Conservation (phyloP, 2,329 filamentous ascomycete genomes). For the Hymenoscyphus fructigenus region DNA sequence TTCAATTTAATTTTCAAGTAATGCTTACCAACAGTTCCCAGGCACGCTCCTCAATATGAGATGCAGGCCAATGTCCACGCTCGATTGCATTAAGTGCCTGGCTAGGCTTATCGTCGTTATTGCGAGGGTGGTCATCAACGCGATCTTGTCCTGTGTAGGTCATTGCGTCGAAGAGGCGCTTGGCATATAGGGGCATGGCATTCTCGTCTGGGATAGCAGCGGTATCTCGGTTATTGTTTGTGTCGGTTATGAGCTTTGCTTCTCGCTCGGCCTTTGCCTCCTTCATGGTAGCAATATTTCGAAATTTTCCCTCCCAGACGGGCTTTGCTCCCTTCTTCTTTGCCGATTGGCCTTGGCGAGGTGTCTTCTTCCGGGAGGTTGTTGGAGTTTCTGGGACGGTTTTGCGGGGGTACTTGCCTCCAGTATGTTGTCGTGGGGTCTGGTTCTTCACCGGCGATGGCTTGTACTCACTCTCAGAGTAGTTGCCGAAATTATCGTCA, state of each 20-base stretch:
- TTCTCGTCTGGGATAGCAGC: background rate
- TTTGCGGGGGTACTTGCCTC: background rate
- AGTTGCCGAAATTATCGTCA: background rate
- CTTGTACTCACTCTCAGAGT: background rate
- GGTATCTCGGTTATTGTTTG: background rate
- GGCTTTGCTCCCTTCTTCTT: background rate
- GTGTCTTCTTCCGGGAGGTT: background rate
- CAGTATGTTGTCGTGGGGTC: background rate
- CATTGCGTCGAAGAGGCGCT: background rate
- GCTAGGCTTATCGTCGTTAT: background rate
- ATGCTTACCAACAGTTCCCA: background rate
- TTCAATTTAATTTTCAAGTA: too few relatives aligned
- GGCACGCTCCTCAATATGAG: background rate
- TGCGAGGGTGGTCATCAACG: background rate
- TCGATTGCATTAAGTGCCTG: background rate
- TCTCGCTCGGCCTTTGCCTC: background rate
- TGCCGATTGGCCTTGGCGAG: background rate
- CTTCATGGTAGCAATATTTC: background rate
- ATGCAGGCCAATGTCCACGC: background rate
- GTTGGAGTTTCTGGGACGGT: background rate
- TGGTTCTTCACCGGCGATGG: background rate
- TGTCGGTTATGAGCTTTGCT: background rate
- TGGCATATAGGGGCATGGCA: background rate
- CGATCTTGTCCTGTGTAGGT: background rate
- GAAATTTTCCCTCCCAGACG: background rate